Evolutionary conservation across 805 yeast species (phyloP).

Genomic region (Priceomyces fermenticarens): DNA sequence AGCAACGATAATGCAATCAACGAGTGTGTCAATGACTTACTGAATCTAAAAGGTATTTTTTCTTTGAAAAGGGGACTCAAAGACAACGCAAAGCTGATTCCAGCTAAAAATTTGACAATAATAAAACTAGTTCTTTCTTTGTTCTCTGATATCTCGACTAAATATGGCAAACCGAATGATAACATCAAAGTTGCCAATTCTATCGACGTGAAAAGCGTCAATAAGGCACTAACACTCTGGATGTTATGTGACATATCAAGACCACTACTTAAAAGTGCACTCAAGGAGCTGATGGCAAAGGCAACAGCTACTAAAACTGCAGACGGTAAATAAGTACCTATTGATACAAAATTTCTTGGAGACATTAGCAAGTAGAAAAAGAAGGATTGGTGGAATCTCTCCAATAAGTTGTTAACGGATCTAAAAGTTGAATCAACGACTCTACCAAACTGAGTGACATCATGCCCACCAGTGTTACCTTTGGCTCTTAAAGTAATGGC

Average conservation of each 20-base stretch:
- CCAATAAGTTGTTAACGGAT: slow-evolving; percentile 85
- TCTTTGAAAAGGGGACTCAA: slow-evolving; percentile 10
- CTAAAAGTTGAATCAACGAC: slow-evolving; percentile 83
- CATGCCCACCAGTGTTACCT: slow-evolving; percentile 57
- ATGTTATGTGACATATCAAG: slow-evolving; percentile 22
- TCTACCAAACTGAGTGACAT: slow-evolving; percentile 90
- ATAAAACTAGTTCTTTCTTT: slow-evolving; percentile 11
- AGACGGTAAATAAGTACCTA: slow-evolving; percentile 88
- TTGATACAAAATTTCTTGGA: slow-evolving; percentile 81
- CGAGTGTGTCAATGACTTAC: slow-evolving; percentile 20
- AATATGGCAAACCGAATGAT: slow-evolving; percentile 24
- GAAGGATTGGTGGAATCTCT: slow-evolving; percentile 95
- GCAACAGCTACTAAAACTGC: slow-evolving; percentile 70
- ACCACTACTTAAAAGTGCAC: slow-evolving; percentile 48
- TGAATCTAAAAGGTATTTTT: slow-evolving; percentile 10
- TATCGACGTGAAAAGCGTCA: slow-evolving; percentile 26
- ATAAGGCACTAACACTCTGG: slow-evolving; percentile 18
- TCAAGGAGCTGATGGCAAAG: slow-evolving; percentile 66
- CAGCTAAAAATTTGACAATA: slow-evolving; percentile 16
- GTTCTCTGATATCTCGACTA: slow-evolving; percentile 7
- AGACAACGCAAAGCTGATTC: slow-evolving; percentile 11
- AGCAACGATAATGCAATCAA: slow-evolving; percentile 49
- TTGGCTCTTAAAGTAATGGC: slow-evolving; percentile 76
- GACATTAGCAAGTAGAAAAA: slow-evolving; percentile 84
- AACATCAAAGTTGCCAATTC: slow-evolving; percentile 20